Evolutionary conservation across 139 green algal genomes (phyloP).

Genomic region (Penium margaritaceum): DNA sequence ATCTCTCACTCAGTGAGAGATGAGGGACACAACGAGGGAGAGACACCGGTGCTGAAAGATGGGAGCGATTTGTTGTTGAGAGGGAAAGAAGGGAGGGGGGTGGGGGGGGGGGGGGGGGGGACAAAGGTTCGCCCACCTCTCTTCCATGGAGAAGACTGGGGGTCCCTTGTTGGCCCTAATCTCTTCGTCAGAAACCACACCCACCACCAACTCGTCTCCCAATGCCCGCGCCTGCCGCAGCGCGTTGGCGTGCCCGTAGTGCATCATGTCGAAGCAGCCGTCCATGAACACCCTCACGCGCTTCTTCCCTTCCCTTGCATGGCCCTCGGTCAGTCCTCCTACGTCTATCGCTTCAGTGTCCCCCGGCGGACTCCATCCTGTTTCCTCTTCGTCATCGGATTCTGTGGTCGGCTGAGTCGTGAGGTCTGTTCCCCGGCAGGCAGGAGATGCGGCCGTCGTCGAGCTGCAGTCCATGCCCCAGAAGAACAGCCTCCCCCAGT

Average conservation of each 20-base stretch:
- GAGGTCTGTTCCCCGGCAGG: too few species aligned
- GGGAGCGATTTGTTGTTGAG: not conserved
- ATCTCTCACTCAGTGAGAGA: not conserved
- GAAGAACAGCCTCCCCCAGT: too few species aligned
- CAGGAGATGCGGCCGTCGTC: too few species aligned
- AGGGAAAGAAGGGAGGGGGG: not conserved
- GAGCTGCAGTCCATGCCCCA: too few species aligned
- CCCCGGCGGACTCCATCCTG: too few species aligned
- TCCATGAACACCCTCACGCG: constrained; percentile 92
- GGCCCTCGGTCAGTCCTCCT: too few species aligned
- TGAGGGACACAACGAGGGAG: too few species aligned
- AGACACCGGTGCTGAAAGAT: too few species aligned
- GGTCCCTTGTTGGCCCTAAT: constrained; percentile 85
- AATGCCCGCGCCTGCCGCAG: constrained; percentile 79
- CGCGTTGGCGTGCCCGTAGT: constrained; percentile 97
- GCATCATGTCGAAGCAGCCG: constrained; percentile 99
- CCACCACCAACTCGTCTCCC: constrained; percentile 90
- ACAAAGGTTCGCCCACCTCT: constrained; percentile 58
- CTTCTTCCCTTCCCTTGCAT: not conserved
- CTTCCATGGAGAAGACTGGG: constrained; percentile 81
- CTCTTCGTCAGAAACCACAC: constrained; percentile 87
- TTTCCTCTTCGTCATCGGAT: too few species aligned
- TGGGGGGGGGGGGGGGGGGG: not conserved
- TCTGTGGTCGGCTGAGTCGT: too few species aligned
- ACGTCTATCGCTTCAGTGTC: too few species aligned